phyloP scores from a whole-genome alignment of 495 filamentous ascomycete genomes.

The Tuber aestivum region DNA sequence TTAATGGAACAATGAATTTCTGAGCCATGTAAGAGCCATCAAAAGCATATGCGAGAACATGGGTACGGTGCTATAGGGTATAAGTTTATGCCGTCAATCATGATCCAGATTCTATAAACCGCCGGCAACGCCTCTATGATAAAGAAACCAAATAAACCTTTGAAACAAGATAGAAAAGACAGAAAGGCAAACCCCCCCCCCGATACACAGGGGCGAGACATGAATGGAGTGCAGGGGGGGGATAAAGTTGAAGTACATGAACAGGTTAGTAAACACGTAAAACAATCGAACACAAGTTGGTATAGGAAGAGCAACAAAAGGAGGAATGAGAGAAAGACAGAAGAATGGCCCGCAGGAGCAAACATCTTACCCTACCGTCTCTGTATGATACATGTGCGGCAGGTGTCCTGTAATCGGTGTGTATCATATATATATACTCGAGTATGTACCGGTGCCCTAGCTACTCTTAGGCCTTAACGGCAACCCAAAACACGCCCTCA shows the following conservation, averaged over 20 bases:
- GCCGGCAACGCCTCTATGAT: neutral
- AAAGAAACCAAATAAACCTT: neutral
- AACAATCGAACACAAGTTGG: neutral
- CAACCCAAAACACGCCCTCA: constrained; percentile 44
- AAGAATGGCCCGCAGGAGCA: constrained; percentile 5
- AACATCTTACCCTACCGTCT: neutral
- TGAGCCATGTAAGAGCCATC: neutral
- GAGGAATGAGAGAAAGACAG: neutral
- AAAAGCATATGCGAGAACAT: neutral
- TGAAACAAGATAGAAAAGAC: neutral
- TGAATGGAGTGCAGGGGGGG: neutral
- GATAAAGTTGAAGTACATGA: neutral
- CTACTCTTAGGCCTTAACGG: constrained; percentile 26
- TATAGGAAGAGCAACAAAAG: neutral
- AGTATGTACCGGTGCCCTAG: too few relatives aligned
- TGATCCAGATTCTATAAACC: neutral
- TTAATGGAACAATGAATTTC: neutral
- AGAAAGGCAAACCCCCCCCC: neutral
- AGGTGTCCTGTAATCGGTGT: too few relatives aligned
- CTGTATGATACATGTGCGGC: neutral
- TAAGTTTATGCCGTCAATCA: neutral
- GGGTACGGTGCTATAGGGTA: neutral
- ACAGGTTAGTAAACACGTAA: neutral
- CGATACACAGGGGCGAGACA: neutral
- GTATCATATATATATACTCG: neutral